Base-by-base conservation (phyloP, 2,329 filamentous ascomycete species). In the Pseudocercospora fijiensis region DNA sequence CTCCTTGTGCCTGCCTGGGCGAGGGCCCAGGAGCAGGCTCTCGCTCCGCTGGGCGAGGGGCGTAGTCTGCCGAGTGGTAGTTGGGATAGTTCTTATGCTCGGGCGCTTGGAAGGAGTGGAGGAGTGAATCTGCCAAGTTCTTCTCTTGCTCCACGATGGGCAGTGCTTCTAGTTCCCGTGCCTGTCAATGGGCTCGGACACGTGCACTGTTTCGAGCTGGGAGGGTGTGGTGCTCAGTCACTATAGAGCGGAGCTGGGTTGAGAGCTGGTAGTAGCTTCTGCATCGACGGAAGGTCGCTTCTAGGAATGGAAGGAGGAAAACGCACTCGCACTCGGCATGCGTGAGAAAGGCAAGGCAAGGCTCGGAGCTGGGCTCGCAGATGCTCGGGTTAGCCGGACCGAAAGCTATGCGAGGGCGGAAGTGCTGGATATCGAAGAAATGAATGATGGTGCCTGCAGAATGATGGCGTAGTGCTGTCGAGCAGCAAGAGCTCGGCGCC, bases 1-100 rank as follows among this genome's bases (percentile, higher is more conserved):
- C 63, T 27, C 70, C 60, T 60, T 69, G 71, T 56, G 72, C 63
- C 65, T 72, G 73, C 70, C 66, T 69, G 69, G 72, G 67, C 56
- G 58, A 60, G 41, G 67, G 71, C 70, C 72, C 71, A 65, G 71
- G 68, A 65, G 70, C 61, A 58, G 62, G 59, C 63, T 53, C 37
- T 60, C 33, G 63, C 30, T 30, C 51, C 60, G 33, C 66, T 63
- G 63, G 67, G 45, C 24, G 67, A 60, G 30, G 41, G 47, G 57
- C 62, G 57, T 47, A 37, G 66, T 33, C 60, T 64, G 60, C 45
- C 13, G 53, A 33, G n/a, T 53, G 49, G 52, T 57, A 26, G 47
- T 55, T 61, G 37, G 37, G 37, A 16, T 41, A 27, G 51, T 55
- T 58, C 33, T 65, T 61, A 57, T 60, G 66, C n/a, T 64, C 63